Evolutionary conservation across 2,329 filamentous ascomycete species (phyloP).

Genomic region (Aspergillus melleus): DNA sequence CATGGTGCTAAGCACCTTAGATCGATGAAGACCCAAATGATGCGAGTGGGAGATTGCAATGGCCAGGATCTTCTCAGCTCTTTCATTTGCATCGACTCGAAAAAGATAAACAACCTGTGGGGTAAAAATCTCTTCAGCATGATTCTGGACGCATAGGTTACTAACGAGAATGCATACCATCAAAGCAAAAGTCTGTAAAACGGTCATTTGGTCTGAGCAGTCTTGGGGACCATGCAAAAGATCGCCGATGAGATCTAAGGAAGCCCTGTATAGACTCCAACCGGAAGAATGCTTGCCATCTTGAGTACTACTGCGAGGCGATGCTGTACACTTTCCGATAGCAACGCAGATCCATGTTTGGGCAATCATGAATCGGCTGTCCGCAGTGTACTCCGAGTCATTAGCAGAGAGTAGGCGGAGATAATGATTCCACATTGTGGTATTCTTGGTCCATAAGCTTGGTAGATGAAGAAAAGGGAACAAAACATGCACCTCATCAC

Average conservation of each 20-base stretch:
- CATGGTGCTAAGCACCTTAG: constrained; percentile 16
- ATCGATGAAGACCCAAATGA: constrained; percentile 23
- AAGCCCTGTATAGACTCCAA: constrained; percentile 26
- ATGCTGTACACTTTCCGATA: constrained; percentile 24
- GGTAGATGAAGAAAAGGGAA: constrained; percentile 26
- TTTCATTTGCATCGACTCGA: constrained; percentile 13
- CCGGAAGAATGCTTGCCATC: constrained; percentile 23
- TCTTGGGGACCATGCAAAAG: constrained; percentile 15
- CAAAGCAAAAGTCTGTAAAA: constrained; percentile 18
- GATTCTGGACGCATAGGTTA: background rate
- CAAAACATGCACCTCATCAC: constrained; percentile 23
- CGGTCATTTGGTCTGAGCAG: constrained; percentile 14
- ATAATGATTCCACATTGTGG: constrained; percentile 10
- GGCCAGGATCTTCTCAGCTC: constrained; percentile 16
- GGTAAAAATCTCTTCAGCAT: too few relatives aligned
- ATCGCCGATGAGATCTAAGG: constrained; percentile 22
- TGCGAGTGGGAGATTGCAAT: constrained; percentile 23
- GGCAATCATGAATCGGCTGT: constrained; percentile 14
- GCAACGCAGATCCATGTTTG: constrained; percentile 22
- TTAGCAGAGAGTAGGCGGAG: background rate
- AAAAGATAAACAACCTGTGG: constrained; percentile 24
- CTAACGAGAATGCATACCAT: constrained; percentile 12
- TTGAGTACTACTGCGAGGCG: constrained; percentile 11
- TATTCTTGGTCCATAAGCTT: constrained; percentile 15
- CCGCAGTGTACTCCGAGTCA: background rate